Evolutionary conservation across 352 stramenopile species (phyloP).

Genomic region (Thraustochytrium sp.): DNA sequence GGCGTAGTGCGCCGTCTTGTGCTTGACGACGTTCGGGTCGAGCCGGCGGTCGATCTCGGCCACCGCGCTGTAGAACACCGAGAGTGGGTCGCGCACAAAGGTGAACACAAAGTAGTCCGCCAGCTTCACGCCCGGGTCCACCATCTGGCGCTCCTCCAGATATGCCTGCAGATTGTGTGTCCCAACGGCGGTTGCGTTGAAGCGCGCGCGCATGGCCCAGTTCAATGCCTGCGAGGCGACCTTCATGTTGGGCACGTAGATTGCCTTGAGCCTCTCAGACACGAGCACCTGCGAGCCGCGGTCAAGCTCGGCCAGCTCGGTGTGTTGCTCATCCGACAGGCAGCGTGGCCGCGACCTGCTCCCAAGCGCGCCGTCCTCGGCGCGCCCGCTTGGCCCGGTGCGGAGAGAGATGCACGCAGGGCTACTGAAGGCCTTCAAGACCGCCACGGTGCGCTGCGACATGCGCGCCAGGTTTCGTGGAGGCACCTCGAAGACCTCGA

Average conservation of each 20-base stretch:
- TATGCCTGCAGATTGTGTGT: background rate
- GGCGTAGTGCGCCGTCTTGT: background rate
- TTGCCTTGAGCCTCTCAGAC: background rate
- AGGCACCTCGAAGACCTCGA: too few species aligned
- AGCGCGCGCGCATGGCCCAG: constrained; percentile 11
- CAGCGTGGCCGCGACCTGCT: background rate
- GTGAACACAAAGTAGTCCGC: constrained; percentile 45
- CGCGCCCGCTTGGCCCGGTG: background rate
- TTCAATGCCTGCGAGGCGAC: constrained; percentile 20
- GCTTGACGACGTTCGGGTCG: background rate
- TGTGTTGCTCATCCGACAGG: background rate
- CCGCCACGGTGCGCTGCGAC: background rate
- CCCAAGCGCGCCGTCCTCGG: background rate
- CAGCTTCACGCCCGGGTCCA: background rate
- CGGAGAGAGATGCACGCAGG: background rate
- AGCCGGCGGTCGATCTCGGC: constrained; percentile 42
- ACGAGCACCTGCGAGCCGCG: constrained; percentile 13
- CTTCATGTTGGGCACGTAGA: constrained; percentile 46
- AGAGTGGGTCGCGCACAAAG: constrained; percentile 36
- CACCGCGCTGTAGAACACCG: constrained; percentile 34
- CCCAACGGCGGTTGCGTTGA: constrained; percentile 25
- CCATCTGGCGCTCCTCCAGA: background rate
- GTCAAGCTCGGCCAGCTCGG: background rate
- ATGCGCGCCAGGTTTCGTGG: background rate
- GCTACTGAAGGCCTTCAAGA: background rate